Evolutionary conservation across 2,329 filamentous ascomycete genomes (phyloP).

Genomic region (Arthrobotrys sphaeroides): DNA sequence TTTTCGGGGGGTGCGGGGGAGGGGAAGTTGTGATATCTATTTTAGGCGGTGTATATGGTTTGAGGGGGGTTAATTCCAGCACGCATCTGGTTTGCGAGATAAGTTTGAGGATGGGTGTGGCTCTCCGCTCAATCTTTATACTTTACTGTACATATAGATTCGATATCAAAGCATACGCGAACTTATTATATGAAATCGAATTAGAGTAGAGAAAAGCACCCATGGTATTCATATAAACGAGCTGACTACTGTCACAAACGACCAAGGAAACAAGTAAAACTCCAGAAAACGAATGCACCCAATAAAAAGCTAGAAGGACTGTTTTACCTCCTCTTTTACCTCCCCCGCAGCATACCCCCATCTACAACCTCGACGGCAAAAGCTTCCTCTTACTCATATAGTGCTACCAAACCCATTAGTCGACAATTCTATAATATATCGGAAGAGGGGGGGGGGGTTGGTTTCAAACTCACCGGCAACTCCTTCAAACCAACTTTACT

Average conservation of each 20-base stretch:
- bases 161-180: not conserved
- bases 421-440: not conserved
- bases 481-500: constrained; percentile 57
- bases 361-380: constrained; percentile 27
- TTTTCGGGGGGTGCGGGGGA: constrained; percentile 12
- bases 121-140: not conserved
- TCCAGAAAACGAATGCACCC: not conserved
- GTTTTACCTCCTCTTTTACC: constrained; percentile 10
- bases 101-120: no score
- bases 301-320: not conserved
- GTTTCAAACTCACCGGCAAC: constrained; percentile 55
- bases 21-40: constrained; percentile 26
- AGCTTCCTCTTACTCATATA: constrained; percentile 53
- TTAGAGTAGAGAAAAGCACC: not conserved
- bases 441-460: not conserved
- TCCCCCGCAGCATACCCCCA: not conserved
- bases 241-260: no score
- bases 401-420: constrained; percentile 32
- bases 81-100: no score
- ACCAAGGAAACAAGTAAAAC: not conserved
- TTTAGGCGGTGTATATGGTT: not conserved
- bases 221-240: constrained; percentile 4
- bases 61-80: no score
- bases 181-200: no score
- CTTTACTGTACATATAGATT: not conserved